These are phyloP conservation scores for Fusarium pseudograminearum DNA, from an alignment of 2,329 filamentous ascomycete genomes.

Conservation along the genomic window DNA sequence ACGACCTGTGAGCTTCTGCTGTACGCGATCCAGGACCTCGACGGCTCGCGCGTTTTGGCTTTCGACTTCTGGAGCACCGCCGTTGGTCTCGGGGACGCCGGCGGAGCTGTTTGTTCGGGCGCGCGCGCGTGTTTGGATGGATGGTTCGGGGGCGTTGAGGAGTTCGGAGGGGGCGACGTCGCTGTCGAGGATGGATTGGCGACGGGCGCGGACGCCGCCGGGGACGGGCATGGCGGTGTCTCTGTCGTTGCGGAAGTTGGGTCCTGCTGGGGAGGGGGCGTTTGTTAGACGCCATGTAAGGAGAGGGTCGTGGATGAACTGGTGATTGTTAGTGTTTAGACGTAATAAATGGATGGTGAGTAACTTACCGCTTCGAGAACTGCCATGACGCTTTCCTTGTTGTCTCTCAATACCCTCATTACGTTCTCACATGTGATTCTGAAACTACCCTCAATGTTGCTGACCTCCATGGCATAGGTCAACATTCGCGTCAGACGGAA, in stretches of 20 bases:
- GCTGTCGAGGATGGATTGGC: slow-evolving; percentile 76
- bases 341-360: not conserved
- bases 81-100: slow-evolving; percentile 54
- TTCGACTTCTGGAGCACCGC: slow-evolving; percentile 68
- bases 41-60: slow-evolving; percentile 93
- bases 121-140: slow-evolving; percentile 62
- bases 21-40: slow-evolving; percentile 90
- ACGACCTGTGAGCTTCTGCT: slow-evolving; percentile 93
- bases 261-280: slow-evolving; percentile 71
- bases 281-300: slow-evolving; percentile 92
- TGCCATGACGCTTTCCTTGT: slow-evolving; percentile 98
- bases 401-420: slow-evolving; percentile 95
- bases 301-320: slow-evolving; percentile 99
- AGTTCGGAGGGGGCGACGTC: slow-evolving; percentile 71
- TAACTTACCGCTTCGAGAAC: slow-evolving; percentile 92
- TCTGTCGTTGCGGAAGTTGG: slow-evolving; percentile 73
- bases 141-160: slow-evolving; percentile 62
- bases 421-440: slow-evolving; percentile 98
- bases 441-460: slow-evolving; percentile 99
- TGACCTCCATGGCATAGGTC: slow-evolving; percentile 99
- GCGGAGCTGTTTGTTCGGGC: slow-evolving; percentile 71
- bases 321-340: slow-evolving; percentile 10
- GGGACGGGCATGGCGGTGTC: slow-evolving; percentile 65
- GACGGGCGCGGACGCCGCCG: slow-evolving; percentile 65
- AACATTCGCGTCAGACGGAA: slow-evolving; percentile 99